These are phyloP conservation scores for Salix udensis DNA, from an alignment of 345 rosid genomes.

Conservation along the genomic window DNA sequence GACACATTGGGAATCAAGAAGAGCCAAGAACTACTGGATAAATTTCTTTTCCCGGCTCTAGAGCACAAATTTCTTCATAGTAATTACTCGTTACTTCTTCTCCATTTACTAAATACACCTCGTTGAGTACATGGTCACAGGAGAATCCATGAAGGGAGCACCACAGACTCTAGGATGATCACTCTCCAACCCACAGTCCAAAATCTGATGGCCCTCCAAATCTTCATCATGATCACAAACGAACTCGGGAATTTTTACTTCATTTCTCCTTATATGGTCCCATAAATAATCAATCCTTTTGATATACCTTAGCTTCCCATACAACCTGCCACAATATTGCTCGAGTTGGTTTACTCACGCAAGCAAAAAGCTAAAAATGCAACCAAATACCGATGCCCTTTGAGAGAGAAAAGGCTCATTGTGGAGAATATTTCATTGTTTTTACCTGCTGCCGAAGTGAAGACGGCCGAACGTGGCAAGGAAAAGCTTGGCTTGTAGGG, in stretches of 20 bases:
- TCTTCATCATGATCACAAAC: slow-evolving; percentile 55
- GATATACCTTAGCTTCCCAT: slow-evolving; percentile 49
- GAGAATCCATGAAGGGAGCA: slow-evolving; percentile 26
- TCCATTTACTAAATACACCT: slow-evolving; percentile 33
- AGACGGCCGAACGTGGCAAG: slow-evolving; percentile 64
- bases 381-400: not conserved
- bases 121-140: slow-evolving; percentile 39
- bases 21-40: too few species aligned
- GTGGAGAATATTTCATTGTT: not conserved
- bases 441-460: slow-evolving; percentile 48
- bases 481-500: slow-evolving; percentile 48
- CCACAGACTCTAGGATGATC: slow-evolving; percentile 44
- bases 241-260: slow-evolving; percentile 57
- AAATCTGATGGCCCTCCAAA: slow-evolving; percentile 38
- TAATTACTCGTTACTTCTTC: too few species aligned
- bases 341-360: too few species aligned
- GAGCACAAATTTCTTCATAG: too few species aligned
- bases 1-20: too few species aligned
- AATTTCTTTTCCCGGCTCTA: too few species aligned
- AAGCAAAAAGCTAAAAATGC: too few species aligned
- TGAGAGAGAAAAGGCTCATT: not conserved
- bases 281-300: slow-evolving; percentile 54
- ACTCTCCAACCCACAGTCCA: slow-evolving; percentile 59
- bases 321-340: slow-evolving; percentile 32
- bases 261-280: slow-evolving; percentile 57